Base-by-base conservation (phyloP, 139 green algal species). In the Chlorella sorokiniana region DNA sequence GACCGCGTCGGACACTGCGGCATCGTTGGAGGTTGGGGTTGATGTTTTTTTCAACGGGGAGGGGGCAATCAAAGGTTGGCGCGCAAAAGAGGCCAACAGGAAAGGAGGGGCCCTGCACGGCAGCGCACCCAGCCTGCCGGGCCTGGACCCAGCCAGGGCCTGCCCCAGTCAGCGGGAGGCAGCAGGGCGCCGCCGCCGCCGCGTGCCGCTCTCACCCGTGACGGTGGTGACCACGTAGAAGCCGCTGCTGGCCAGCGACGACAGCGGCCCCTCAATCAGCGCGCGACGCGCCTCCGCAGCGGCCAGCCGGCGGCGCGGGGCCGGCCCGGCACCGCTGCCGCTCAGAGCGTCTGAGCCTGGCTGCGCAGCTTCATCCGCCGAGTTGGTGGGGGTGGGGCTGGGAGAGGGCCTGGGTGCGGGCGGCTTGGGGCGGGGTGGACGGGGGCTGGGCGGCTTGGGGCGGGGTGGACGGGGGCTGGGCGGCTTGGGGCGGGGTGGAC, bases 181-280 rank as follows among this genome's bases (percentile, higher is more conserved):
- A 69, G 37, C 68, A 9, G 65, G 42, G 41, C 18, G 69, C 64
- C 31, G 20, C 33, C 35, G 2, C 68, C 35, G 38, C 38, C 14
- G 22, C 38, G 14, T 25, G 16, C 6, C 22, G 31, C 25, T 6
- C 73, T 70, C 74, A 76, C 71, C 69, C 25, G 69, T 81, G 20
- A 81, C 81, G 1, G 81, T 86, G 16, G 61, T 61, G 4, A 86
- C 81, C 9, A 86, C 74, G 29, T 83, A 86, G 59, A 86, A 86
- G 27, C 81, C 81, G 45, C 59, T 78, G 61, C 74, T 83, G 35
- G 81, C 41, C 23, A 86, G 81, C 38, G 81, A 69, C 25, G 69
- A 63, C 18, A 86, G 42, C n/a, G 81, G 81, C 62, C 76, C 81
- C 29, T 52, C 35, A 16, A 86, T 56, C 14, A 86, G 74, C 1